These are phyloP conservation scores for Plasmodium chabaudi DNA, from an alignment of 169 alveolate genomes.

Conservation along the genomic window DNA sequence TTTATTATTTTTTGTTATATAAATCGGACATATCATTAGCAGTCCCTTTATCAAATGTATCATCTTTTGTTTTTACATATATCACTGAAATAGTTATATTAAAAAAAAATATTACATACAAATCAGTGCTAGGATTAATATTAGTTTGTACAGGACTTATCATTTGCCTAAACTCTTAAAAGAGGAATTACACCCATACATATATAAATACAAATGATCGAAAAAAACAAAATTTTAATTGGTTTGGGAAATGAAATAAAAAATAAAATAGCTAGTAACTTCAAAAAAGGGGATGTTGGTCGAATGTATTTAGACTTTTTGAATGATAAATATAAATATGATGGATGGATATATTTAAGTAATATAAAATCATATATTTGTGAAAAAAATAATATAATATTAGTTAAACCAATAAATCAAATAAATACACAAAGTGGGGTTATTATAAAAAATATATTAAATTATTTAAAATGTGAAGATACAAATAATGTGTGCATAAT, in stretches of 20 bases:
- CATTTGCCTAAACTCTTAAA: constrained; percentile 15
- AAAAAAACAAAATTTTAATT: constrained; percentile 17
- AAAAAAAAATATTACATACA: constrained; percentile 19
- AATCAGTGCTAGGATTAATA: constrained; percentile 40
- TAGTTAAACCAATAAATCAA: constrained; percentile 50
- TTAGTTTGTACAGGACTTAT: constrained; percentile 19
- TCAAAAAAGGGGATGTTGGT: constrained; percentile 50
- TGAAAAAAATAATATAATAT: constrained; percentile 31
- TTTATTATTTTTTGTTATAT: constrained; percentile 54
- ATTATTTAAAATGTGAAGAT: constrained; percentile 43
- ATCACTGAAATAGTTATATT: constrained; percentile 42
- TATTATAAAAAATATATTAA: constrained; percentile 49
- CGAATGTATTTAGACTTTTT: constrained; percentile 44
- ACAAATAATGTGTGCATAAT: constrained; percentile 53
- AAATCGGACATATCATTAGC: constrained; percentile 53
- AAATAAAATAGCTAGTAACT: background rate
- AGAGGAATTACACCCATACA: background rate
- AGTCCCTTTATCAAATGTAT: constrained; percentile 52
- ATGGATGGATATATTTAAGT: constrained; percentile 57
- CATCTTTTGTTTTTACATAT: constrained; percentile 58
- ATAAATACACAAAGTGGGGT: constrained; percentile 10
- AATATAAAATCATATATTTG: constrained; percentile 39
- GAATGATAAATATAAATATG: constrained; percentile 34
- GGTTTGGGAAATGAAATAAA: constrained; percentile 61
- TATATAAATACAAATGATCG: constrained; percentile 8